Conservation (phyloP, 2,329 filamentous ascomycete species). For the Pseudogymnoascus sp. region DNA sequence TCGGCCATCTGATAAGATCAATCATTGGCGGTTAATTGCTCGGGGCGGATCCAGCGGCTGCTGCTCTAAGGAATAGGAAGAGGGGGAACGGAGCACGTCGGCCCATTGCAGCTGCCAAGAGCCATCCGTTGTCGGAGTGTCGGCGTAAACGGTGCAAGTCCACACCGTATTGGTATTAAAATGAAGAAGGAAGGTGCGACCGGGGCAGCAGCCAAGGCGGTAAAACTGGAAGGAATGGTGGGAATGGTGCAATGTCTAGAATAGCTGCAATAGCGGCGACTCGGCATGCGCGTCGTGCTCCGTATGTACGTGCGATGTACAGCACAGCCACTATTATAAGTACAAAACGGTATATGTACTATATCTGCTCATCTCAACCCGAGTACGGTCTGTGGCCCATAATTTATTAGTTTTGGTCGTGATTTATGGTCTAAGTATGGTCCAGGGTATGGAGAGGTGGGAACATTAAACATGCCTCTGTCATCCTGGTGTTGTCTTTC, state of each 20-base stretch:
- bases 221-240: neutral
- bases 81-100: neutral
- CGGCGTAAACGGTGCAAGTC: neutral
- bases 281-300: neutral
- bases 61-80: neutral
- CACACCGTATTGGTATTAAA: neutral
- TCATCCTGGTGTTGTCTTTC: neutral
- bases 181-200: neutral
- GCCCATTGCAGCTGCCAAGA: neutral
- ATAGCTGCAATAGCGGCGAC: conserved; percentile 2
- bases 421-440: too few relatives aligned
- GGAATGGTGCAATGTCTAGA: neutral
- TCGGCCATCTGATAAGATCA: conserved; percentile 2
- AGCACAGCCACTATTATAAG: too few relatives aligned
- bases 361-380: neutral
- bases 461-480: neutral
- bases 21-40: neutral
- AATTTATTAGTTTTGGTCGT: neutral
- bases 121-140: neutral
- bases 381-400: neutral
- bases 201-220: neutral
- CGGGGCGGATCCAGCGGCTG: neutral
- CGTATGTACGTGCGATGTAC: neutral
- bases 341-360: too few relatives aligned
- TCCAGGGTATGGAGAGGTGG: neutral